phyloP scores from a whole-genome alignment of 148 eudicot genomes.

The Amaranthus hypochondriacus region DNA sequence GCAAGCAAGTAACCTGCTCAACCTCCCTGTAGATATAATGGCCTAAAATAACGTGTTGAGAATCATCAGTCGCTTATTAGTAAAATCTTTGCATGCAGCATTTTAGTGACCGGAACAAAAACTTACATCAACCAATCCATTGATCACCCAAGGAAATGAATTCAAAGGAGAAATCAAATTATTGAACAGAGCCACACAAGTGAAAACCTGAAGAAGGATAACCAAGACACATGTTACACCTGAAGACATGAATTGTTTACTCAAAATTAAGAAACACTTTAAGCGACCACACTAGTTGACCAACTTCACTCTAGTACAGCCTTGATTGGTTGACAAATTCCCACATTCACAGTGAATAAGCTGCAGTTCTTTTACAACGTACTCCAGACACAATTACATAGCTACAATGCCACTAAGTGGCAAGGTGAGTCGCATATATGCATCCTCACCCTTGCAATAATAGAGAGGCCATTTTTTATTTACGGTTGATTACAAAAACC shows the following conservation, averaged over 20 bases:
- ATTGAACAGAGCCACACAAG: constrained; percentile 91
- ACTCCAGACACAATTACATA: too few species aligned
- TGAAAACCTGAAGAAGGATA: constrained; percentile 71
- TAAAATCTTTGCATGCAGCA: not conserved
- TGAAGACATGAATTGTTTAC: not conserved
- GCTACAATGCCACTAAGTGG: too few species aligned
- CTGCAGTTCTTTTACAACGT: too few species aligned
- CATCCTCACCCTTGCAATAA: too few species aligned
- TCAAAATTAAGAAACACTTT: not conserved
- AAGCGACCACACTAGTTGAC: constrained; percentile 3
- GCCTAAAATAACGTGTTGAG: constrained; percentile 43
- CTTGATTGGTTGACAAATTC: not conserved
- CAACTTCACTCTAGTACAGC: not conserved
- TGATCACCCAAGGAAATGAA: constrained; percentile 99
- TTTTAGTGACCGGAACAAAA: constrained; percentile 8
- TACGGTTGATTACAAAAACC: too few species aligned
- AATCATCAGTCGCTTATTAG: constrained; percentile 6
- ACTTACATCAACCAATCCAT: constrained; percentile 94
- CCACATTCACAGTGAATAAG: too few species aligned
- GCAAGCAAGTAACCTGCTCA: constrained; percentile 75
- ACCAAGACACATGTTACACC: constrained; percentile 4
- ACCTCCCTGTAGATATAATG: constrained; percentile 64
- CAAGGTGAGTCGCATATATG: too few species aligned
- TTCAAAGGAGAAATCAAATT: constrained; percentile 89
- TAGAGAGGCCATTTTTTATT: too few species aligned